Evolutionary conservation across 495 filamentous ascomycete genomes (phyloP), one percentile per base, ranked within the genome.

Genomic region (Opeltia flavorubescens): DNA sequence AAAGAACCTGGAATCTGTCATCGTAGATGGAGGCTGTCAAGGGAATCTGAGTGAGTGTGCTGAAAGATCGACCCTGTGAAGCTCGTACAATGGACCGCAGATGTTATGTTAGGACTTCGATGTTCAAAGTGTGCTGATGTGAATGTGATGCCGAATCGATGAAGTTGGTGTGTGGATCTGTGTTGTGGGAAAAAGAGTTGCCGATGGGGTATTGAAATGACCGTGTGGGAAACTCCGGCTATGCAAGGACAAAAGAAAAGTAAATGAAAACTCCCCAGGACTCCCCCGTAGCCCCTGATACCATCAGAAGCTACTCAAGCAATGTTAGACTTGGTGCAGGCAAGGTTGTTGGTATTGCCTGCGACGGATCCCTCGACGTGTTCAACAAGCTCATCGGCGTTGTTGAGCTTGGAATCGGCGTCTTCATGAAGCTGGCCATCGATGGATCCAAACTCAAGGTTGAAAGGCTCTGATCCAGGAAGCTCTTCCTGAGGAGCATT

Each of bases 401-500:
- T 21, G 4, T 8, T 23, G 20, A 25, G 18, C 38, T 41, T 41
- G 20, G 38, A 25, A 13, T 41, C 25, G 38, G 13, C 4, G 11
- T 41, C 38, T 8, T 25, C 38, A 17, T 23, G 15, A 21, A 41
- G 38, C 15, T 41, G 18, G 38, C 21, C 38, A 13, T 41, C 38
- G 13, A 41, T 15, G 18, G 38, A 41, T 2, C 38, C 38, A 21
- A 41, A 41, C 3, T 41, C 38, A 5, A 41, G 13, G 9, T 41
- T 21, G 7, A 41, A 5, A 12, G 25, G 9, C 12, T 41, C 38
- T 4, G 18, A 25, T 12, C 18, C 17, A 11, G 38, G 38, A 2
- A 41, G 38, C 21, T 21, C 18, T 13, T 83, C 77, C 7, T 67
- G 77, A 17, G 73, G 68, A 6, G 83, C 55, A 31, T 80, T 63